These are phyloP conservation scores for Hansenula lynferdii DNA, from an alignment of 1,139 yeast species.

Conservation along the genomic window DNA sequence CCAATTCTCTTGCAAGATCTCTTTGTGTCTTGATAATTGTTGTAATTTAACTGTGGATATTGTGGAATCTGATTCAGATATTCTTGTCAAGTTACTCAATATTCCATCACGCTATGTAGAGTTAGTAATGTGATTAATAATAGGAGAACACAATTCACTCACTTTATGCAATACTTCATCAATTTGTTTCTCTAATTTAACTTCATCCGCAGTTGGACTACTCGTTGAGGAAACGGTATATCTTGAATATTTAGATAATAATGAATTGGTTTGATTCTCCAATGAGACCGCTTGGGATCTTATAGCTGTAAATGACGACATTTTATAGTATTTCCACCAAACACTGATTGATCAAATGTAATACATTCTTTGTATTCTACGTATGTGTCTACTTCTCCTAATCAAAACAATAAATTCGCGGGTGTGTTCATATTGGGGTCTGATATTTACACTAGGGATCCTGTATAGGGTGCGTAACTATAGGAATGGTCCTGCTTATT, in stretches of 20 bases:
- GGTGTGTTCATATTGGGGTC: too few species aligned
- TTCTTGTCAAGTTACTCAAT: slow-evolving; percentile 31
- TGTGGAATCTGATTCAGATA: slow-evolving; percentile 54
- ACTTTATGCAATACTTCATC: slow-evolving; percentile 33
- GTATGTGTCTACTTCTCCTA: too few species aligned
- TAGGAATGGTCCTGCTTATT: too few species aligned
- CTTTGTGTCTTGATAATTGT: slow-evolving; percentile 81
- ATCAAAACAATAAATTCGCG: too few species aligned
- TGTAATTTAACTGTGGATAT: slow-evolving; percentile 71
- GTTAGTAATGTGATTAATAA: background rate
- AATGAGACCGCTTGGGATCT: slow-evolving; percentile 51
- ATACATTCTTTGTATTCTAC: too few species aligned
- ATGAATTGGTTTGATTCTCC: slow-evolving; percentile 50
- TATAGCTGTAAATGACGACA: slow-evolving; percentile 40
- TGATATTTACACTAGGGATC: too few species aligned
- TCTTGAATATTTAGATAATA: slow-evolving; percentile 46
- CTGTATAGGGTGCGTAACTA: too few species aligned
- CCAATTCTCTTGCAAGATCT: slow-evolving; percentile 67
- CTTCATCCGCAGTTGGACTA: slow-evolving; percentile 44
- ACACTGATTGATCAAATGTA: too few species aligned
- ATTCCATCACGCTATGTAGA: slow-evolving; percentile 33
- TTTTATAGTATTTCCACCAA: too few species aligned
- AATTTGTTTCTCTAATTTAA: slow-evolving; percentile 35
- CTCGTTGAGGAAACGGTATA: slow-evolving; percentile 48
- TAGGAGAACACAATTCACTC: slow-evolving; percentile 5